A percentile compares a stretch with the other conserved stretches of the same genome.
Evolutionary conservation across 192 early-diverging fungal species (phyloP).

Genomic region (Phlyctochytrium planicorne): DNA sequence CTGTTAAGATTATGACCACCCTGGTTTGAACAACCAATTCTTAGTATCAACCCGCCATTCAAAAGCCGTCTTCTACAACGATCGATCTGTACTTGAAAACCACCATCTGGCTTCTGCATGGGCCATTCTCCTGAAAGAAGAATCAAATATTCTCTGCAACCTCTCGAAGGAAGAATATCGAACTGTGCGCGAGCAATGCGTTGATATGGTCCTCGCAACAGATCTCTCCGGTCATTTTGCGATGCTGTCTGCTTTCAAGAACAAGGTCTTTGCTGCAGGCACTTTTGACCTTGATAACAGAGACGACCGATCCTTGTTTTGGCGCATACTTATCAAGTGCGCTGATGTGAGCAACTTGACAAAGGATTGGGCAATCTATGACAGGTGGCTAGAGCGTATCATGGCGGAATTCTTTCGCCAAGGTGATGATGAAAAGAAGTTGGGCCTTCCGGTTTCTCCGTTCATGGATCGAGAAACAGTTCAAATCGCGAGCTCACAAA

Average conservation of each 20-base stretch:
- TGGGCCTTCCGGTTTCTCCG: slow-evolving; percentile 41
- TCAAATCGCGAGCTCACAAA: slow-evolving; percentile 49
- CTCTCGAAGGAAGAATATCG: slow-evolving; percentile 37
- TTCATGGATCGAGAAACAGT: slow-evolving; percentile 54
- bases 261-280: slow-evolving; percentile 36
- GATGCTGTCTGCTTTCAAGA: slow-evolving; percentile 51
- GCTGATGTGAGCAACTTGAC: slow-evolving; percentile 57
- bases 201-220: slow-evolving; percentile 61
- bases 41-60: slow-evolving; percentile 39
- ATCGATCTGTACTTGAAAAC: slow-evolving; percentile 55
- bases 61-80: slow-evolving; percentile 56
- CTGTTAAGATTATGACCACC: slow-evolving; percentile 52
- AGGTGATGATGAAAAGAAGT: slow-evolving; percentile 49
- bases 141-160: slow-evolving; percentile 42
- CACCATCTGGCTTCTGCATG: slow-evolving; percentile 52
- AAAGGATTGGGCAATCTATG: slow-evolving; percentile 41
- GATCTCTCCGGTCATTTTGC: slow-evolving; percentile 54
- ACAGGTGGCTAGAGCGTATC: slow-evolving; percentile 40
- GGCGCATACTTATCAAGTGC: slow-evolving; percentile 56
- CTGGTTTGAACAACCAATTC: slow-evolving; percentile 56
- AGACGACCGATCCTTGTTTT: slow-evolving; percentile 48
- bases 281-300: slow-evolving; percentile 41
- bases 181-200: slow-evolving; percentile 35
- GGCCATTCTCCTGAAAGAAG: slow-evolving; percentile 28
- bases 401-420: slow-evolving; percentile 50